phyloP scores from a whole-genome alignment of 176 grass and related monocot species.

The Raddia guianensis region DNA sequence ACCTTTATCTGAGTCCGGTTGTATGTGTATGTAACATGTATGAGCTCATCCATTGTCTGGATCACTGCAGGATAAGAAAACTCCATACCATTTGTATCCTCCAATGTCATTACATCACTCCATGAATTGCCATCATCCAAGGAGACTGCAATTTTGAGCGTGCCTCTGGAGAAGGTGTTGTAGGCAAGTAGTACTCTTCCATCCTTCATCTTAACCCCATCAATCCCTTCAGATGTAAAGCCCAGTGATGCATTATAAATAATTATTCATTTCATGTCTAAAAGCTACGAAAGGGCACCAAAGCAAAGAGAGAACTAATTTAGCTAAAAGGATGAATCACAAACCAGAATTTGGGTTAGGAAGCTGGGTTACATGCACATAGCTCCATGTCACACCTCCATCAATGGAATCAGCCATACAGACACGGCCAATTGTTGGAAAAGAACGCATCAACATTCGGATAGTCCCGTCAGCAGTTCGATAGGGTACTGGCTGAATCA shows the following conservation, averaged over 20 bases:
- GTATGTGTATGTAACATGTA: slow-evolving; percentile 69
- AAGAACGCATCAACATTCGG: slow-evolving; percentile 81
- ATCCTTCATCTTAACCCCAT: slow-evolving; percentile 74
- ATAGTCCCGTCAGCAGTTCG: slow-evolving; percentile 62
- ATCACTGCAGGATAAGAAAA: slow-evolving; percentile 67
- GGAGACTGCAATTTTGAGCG: slow-evolving; percentile 56
- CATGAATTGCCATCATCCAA: slow-evolving; percentile 55
- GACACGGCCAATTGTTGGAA: slow-evolving; percentile 56
- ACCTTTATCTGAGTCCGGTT: slow-evolving; percentile 64
- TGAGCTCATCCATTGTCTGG: slow-evolving; percentile 48
- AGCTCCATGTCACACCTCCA: slow-evolving; percentile 78
- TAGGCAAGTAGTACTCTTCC: slow-evolving; percentile 55
- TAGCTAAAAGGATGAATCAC: neutral
- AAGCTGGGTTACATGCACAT: slow-evolving; percentile 61
- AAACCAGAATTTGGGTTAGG: slow-evolving; percentile 92
- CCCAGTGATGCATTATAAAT: slow-evolving; percentile 23
- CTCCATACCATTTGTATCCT: slow-evolving; percentile 54
- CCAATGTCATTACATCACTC: slow-evolving; percentile 55
- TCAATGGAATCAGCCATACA: slow-evolving; percentile 68
- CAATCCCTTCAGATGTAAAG: slow-evolving; percentile 44
- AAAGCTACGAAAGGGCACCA: neutral
- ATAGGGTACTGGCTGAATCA: slow-evolving; percentile 96
- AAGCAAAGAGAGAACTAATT: slow-evolving; percentile 19
- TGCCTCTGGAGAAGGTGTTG: slow-evolving; percentile 64
- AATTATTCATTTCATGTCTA: neutral